Evolutionary conservation across 225 moss, liverwort and hornwort genomes (phyloP).

Genomic region (Bryoerythrophyllum caledonicum): DNA sequence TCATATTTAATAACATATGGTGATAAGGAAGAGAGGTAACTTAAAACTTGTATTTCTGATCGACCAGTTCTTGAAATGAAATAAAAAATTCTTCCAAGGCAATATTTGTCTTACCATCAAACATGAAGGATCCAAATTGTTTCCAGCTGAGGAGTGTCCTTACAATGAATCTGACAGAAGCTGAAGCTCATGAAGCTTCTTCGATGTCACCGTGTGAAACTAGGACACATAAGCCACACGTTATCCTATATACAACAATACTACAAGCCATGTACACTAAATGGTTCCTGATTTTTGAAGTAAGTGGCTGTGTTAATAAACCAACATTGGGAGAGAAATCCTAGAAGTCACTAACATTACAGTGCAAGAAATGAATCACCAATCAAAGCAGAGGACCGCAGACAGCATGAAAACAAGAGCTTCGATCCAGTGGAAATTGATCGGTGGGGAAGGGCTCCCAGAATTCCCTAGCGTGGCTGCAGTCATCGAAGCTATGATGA

Average conservation of each 20-base stretch:
- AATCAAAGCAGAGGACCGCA: constrained; percentile 8
- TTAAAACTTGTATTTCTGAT: neutral
- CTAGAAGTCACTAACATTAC: too few relatives aligned
- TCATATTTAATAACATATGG: too few relatives aligned
- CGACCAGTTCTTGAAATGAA: neutral
- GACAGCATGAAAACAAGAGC: constrained; percentile 11
- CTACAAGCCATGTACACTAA: too few relatives aligned
- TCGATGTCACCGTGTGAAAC: too few relatives aligned
- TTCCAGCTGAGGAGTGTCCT: neutral
- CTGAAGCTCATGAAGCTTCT: too few relatives aligned
- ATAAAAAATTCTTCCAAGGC: neutral
- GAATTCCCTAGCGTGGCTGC: constrained; percentile 8
- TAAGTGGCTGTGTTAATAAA: too few relatives aligned
- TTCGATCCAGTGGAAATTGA: constrained; percentile 2
- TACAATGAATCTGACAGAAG: neutral
- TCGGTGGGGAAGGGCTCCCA: constrained; percentile 9
- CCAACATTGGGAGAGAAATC: too few relatives aligned
- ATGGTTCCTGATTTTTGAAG: neutral
- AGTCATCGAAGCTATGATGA: constrained; percentile 27
- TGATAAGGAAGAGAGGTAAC: neutral
- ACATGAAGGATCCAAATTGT: neutral
- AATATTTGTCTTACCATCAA: too few relatives aligned
- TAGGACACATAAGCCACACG: too few relatives aligned
- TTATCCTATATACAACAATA: too few relatives aligned
- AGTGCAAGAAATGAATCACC: neutral